phyloP scores from a whole-genome alignment of 1,284 basidiomycete genomes.

The Sutorius eximius region DNA sequence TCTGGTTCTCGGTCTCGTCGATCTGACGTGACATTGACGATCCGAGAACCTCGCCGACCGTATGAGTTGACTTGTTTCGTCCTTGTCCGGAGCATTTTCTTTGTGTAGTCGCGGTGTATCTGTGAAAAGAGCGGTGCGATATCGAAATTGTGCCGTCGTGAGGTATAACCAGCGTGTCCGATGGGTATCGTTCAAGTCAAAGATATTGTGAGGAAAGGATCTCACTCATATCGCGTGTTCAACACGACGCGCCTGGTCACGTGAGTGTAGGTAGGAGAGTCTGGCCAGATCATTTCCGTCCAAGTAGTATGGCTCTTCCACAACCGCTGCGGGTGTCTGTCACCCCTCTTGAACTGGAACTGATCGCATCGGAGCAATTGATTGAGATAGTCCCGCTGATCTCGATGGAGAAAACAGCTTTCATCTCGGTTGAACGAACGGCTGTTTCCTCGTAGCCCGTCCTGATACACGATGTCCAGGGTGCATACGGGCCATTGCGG shows the following conservation, averaged over 20 bases:
- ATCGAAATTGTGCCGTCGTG: background rate
- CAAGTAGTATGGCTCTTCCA: slow-evolving; percentile 61
- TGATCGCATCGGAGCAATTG: slow-evolving; percentile 79
- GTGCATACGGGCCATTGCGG: slow-evolving; percentile 88
- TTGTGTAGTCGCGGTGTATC: background rate
- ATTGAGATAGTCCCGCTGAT: slow-evolving; percentile 85
- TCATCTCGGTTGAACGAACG: slow-evolving; percentile 61
- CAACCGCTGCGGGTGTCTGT: slow-evolving; percentile 59
- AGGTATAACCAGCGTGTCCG: background rate
- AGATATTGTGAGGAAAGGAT: background rate
- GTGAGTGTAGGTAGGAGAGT: slow-evolving; percentile 10
- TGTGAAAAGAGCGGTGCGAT: background rate
- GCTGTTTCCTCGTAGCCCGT: slow-evolving; percentile 35
- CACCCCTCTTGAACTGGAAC: slow-evolving; percentile 80
- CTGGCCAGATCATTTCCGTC: background rate
- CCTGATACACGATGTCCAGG: slow-evolving; percentile 46
- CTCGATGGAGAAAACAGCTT: slow-evolving; percentile 83
- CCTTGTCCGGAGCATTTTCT: slow-evolving; percentile 48
- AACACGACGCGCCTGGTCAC: slow-evolving; percentile 25
- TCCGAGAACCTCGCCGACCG: slow-evolving; percentile 62
- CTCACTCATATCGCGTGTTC: slow-evolving; percentile 1
- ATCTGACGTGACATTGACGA: slow-evolving; percentile 51
- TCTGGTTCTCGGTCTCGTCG: slow-evolving; percentile 29
- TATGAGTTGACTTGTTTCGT: slow-evolving; percentile 74
- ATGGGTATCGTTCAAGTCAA: slow-evolving; percentile 6